A percentile compares a stretch with the other conserved stretches of the same genome.
phyloP scores from a whole-genome alignment of 345 rosid genomes.

The Salix purpurea region DNA sequence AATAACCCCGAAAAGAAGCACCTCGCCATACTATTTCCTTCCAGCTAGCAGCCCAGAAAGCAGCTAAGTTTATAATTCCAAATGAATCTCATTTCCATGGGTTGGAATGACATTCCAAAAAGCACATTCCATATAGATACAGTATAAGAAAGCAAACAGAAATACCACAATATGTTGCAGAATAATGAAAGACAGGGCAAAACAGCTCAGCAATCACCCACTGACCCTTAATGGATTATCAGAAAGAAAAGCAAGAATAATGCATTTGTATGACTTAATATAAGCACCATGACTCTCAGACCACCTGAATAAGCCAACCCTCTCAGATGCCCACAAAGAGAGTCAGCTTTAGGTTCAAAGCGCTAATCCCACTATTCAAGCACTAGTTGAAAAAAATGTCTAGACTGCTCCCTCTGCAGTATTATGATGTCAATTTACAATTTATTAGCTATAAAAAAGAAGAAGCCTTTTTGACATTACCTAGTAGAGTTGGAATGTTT shows the following conservation, averaged over 20 bases:
- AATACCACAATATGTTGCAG: neutral
- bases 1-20: neutral
- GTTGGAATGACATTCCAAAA: neutral
- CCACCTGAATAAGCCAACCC: neutral
- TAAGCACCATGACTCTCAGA: neutral
- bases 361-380: neutral
- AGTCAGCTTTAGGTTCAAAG: neutral
- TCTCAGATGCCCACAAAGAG: neutral
- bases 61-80: neutral
- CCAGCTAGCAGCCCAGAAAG: neutral
- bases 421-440: neutral
- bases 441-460: neutral
- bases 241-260: neutral
- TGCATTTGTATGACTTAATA: neutral
- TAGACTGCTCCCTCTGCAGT: neutral
- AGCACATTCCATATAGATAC: neutral
- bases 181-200: neutral
- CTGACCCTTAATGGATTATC: neutral
- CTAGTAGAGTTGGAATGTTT: constrained; percentile 40
- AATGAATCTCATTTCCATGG: neutral
- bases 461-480: constrained; percentile 18
- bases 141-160: neutral
- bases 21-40: neutral
- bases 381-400: neutral
- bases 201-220: neutral